Base-by-base conservation (phyloP, 345 rosid genomes). In the Hypericum androsaemum region DNA sequence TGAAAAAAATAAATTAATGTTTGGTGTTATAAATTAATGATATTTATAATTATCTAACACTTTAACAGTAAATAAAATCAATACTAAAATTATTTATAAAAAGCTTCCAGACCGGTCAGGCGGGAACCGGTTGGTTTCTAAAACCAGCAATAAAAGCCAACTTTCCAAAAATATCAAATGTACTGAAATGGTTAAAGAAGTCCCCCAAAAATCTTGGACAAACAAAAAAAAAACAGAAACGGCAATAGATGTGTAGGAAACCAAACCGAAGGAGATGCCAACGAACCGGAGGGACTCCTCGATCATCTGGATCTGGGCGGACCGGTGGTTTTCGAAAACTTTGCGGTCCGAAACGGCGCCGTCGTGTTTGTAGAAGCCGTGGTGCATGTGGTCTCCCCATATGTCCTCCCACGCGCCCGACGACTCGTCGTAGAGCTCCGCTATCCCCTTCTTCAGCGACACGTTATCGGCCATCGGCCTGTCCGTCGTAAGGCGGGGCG, bases 361-460 rank as follows among this genome's bases (percentile, higher is more conserved):
- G 16, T 56, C 59, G 2, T 77, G 67, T 89, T 95, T 94, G 86
- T 82, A n/a, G n/a, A n/a, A n/a, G n/a, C n/a, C n/a, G n/a, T n/a
- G n/a, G n/a, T n/a, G n/a, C n/a, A n/a, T n/a, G 51, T 89, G 97
- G 59, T 86, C 90, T 37, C 97, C 97, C 97, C 97, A 89, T 3
- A 89, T 67, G 47, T 77, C 74, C 54, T 89, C 97, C 97, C 94
- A 89, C 5, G 79, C 0, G 0, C 78, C 80, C 0, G 97, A 83
- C 10, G 95, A 86, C 79, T 86, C 79, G 71, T 89, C 90, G 76
- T 86, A 89, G 28, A 86, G 73, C n/a, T 73, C 90, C 0, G 97
- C 88, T 22, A 89, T 89, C 12, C 94, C 95, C 53, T 81, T 51
- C 47, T 66, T 70, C 41, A 89, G 60, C 57, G 47, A 53, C 32